phyloP scores from a whole-genome alignment of 2,329 filamentous ascomycete species.

The Cladosporium sp. region DNA sequence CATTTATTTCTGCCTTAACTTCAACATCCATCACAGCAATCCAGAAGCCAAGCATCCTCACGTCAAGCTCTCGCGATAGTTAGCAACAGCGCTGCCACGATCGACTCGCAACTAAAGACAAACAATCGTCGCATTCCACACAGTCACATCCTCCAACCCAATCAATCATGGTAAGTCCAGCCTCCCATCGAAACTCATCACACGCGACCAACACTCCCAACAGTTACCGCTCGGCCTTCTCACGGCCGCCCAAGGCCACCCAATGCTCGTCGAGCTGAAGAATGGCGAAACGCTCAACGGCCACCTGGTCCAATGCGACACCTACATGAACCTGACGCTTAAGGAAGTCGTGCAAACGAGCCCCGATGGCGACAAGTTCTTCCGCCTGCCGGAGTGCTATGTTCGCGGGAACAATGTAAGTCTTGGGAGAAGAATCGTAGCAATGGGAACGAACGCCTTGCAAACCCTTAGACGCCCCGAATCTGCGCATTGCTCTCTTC shows the following conservation, averaged over 20 bases:
- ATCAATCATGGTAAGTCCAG: constrained; percentile 20
- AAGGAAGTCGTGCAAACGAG: constrained; percentile 97
- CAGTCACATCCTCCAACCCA: background rate
- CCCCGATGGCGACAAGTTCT: constrained; percentile 90
- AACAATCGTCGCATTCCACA: background rate
- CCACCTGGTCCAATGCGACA: constrained; percentile 93
- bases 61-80: too few species aligned
- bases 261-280: constrained; percentile 96
- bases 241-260: constrained; percentile 93
- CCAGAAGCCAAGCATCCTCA: too few species aligned
- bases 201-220: constrained; percentile 13
- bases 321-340: constrained; percentile 98
- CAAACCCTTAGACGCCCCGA: too few species aligned
- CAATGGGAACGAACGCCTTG: too few species aligned
- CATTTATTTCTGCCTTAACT: too few species aligned
- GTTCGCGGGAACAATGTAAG: constrained; percentile 94
- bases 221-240: constrained; percentile 72
- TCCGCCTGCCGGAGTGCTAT: constrained; percentile 87
- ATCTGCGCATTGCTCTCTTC: too few species aligned
- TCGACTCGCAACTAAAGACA: background rate
- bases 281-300: constrained; percentile 97
- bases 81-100: background rate
- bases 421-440: background rate
- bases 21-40: background rate
- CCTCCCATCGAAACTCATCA: constrained; percentile 15